A percentile compares a stretch with the other conserved stretches of the same genome.
Conservation (phyloP, 2,329 filamentous ascomycete genomes). For the Beauveria scarabaeidicola region DNA sequence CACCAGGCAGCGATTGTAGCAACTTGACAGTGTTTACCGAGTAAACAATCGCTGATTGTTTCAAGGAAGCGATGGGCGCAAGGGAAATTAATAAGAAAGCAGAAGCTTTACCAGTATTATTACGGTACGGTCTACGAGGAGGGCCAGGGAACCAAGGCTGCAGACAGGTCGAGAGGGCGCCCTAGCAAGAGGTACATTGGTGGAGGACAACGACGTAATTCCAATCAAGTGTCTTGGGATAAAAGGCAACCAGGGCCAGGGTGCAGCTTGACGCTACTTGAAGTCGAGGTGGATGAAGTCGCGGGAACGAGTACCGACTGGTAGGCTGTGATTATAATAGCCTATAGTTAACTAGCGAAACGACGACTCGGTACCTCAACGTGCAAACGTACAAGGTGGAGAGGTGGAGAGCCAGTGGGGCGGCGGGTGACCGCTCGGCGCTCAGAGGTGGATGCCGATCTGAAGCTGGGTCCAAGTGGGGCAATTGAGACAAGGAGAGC, state of each 20-base stretch:
- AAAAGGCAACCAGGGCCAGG: neutral
- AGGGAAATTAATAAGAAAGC: slow-evolving; percentile 3
- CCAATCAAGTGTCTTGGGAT: slow-evolving; percentile 9
- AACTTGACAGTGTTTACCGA: too few species aligned
- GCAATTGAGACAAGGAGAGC: neutral
- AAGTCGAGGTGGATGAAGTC: neutral
- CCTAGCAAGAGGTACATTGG: neutral
- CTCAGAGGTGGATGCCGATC: slow-evolving; percentile 4
- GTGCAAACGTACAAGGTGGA: too few species aligned
- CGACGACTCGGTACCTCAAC: too few species aligned
- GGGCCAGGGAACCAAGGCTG: neutral
- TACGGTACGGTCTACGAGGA: too few species aligned
- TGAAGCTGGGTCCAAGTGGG: slow-evolving; percentile 6
- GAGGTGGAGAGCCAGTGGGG: neutral
- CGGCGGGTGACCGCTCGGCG: neutral
- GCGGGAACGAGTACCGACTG: neutral
- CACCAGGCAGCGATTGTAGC: neutral
- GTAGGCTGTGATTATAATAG: too few species aligned
- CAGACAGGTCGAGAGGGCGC: neutral
- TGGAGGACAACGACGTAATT: slow-evolving; percentile 10
- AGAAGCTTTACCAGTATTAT: neutral
- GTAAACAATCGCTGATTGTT: slow-evolving; percentile 3
- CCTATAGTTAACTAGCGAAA: too few species aligned
- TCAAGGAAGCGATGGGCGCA: neutral
- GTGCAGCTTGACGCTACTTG: neutral